phyloP scores from a whole-genome alignment of 148 eudicot genomes.

The Agrostemma githago region DNA sequence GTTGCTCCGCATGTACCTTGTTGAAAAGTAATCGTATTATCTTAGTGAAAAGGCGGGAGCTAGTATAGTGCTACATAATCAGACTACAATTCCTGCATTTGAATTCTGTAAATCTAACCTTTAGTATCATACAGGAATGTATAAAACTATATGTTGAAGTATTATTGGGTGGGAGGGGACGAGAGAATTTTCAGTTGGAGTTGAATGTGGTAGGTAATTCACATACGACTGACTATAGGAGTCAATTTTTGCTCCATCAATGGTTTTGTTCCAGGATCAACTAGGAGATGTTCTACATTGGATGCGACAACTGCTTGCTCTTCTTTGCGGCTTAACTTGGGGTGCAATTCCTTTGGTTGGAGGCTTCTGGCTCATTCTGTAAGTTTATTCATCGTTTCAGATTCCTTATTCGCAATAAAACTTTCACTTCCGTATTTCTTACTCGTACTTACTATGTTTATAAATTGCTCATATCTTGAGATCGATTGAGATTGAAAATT shows the following conservation, averaged over 20 bases:
- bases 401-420: background rate
- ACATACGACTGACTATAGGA: background rate
- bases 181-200: background rate
- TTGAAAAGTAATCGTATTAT: too few relatives aligned
- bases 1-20: too few relatives aligned
- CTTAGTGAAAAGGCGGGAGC: too few relatives aligned
- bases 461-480: background rate
- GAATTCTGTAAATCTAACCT: too few relatives aligned
- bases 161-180: background rate
- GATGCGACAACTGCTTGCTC: constrained; percentile 76
- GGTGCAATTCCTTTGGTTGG: constrained; percentile 96
- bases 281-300: constrained; percentile 90
- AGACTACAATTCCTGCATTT: too few relatives aligned
- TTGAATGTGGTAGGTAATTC: background rate
- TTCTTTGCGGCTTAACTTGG: constrained; percentile 76
- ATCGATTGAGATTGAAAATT: background rate
- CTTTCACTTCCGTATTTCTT: background rate
- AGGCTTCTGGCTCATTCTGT: constrained; percentile 88
- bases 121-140: too few relatives aligned
- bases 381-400: constrained; percentile 33
- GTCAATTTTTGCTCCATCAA: background rate
- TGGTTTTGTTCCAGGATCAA: constrained; percentile 59
- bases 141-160: background rate
- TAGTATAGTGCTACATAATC: too few relatives aligned
- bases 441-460: background rate